A percentile compares a stretch with the other conserved stretches of the same genome.
phyloP scores from a whole-genome alignment of 257 asterid species.

The Verbascum thapsus region DNA sequence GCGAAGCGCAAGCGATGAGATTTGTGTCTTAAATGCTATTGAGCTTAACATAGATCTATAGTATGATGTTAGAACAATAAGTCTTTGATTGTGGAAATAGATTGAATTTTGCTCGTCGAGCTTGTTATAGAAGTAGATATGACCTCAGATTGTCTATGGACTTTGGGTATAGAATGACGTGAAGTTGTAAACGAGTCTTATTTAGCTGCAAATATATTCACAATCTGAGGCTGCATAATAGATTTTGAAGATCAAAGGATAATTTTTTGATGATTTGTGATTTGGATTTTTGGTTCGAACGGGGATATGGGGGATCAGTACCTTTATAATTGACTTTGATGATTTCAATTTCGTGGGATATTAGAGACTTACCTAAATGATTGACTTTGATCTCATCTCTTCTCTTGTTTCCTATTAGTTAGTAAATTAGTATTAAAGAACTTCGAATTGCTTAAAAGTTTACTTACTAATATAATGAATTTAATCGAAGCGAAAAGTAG shows the following conservation, averaged over 20 bases:
- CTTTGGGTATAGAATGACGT: neutral
- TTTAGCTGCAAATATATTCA: neutral
- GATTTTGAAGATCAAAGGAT: conserved; percentile 1
- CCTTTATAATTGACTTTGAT: neutral
- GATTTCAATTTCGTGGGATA: neutral
- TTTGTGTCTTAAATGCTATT: too few species aligned
- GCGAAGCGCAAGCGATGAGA: too few species aligned
- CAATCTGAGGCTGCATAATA: neutral
- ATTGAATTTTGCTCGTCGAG: neutral
- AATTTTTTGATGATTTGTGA: neutral
- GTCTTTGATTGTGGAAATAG: too few species aligned
- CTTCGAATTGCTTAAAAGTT: neutral
- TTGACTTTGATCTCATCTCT: neutral
- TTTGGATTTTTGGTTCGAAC: too few species aligned
- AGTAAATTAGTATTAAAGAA: neutral
- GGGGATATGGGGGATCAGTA: too few species aligned
- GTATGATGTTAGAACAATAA: too few species aligned
- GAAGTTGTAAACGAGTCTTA: neutral
- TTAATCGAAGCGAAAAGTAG: neutral
- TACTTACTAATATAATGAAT: neutral
- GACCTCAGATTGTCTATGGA: neutral
- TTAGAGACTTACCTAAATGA: neutral
- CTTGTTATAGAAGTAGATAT: neutral
- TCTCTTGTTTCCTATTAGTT: conserved; percentile 7
- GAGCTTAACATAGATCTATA: too few species aligned